phyloP scores from a whole-genome alignment of 2,329 filamentous ascomycete species.

The Ophiostoma quercus region DNA sequence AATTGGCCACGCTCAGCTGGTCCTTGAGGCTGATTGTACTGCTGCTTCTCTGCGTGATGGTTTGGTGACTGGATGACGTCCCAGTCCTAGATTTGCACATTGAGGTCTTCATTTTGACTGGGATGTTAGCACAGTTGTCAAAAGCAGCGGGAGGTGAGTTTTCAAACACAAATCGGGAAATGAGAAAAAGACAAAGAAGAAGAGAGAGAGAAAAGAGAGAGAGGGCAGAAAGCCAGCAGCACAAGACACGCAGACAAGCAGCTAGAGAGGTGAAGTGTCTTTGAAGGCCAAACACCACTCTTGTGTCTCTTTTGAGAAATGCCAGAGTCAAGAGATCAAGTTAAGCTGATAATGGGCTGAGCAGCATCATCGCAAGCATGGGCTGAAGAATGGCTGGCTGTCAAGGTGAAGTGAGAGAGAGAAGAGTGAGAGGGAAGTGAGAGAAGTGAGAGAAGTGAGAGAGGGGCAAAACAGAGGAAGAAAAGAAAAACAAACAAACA shows the following conservation, averaged over 20 bases:
- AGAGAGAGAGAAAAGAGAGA: no score
- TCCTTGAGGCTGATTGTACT: background rate
- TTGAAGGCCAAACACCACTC: no score
- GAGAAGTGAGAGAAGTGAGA: no score
- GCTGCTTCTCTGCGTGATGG: background rate
- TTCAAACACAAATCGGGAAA: no score
- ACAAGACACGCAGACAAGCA: background rate
- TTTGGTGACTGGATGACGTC: background rate
- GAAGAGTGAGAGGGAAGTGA: no score
- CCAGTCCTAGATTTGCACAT: background rate
- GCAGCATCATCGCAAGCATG: no score
- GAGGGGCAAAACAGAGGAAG: no score
- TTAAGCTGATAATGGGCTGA: background rate
- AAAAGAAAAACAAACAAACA: background rate
- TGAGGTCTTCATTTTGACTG: background rate
- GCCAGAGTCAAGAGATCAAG: background rate
- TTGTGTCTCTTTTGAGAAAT: background rate
- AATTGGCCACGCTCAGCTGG: background rate
- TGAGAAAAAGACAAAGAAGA: no score
- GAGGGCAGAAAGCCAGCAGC: no score
- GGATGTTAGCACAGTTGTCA: background rate
- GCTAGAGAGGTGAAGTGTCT: background rate
- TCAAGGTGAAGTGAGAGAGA: no score
- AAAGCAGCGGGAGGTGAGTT: background rate
- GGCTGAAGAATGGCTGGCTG: no score